Evolutionary conservation across 2,329 filamentous ascomycete genomes (phyloP), one percentile per base, ranked within the genome.

Genomic region (Claviceps fusiformis): DNA sequence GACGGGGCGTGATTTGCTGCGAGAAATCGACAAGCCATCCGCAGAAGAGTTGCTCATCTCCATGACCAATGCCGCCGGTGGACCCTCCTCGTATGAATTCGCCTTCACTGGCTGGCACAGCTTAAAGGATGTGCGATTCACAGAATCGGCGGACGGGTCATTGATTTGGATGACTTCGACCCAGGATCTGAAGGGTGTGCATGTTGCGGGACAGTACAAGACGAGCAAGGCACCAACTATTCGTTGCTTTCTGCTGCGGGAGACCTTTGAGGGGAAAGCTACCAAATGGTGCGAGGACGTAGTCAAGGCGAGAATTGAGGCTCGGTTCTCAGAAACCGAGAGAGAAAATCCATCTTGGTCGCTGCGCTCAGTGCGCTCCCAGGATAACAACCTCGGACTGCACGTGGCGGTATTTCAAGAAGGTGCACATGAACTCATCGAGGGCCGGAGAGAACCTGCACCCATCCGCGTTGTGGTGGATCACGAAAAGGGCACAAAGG

Each of bases 11-110:
- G 87, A 89, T 56, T 72, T 97, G 53, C 71, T 95, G 54, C 83
- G 90, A 3, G 90, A 96, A 63, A 78, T 96, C 41, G 91, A 96
- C 64, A 91, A 87, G 63, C 86, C 86, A 27, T 86, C 82, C 2
- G 76, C 82, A 1, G 80, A 82, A 44, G 77, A 78, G 3, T 71
- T 85, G 56, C 75, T 85, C 57, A 78, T 79, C 31, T 81, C 80
- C 10, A 81, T 83, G 75, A 83, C 80, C 11, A 82, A 83, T 57
- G 78, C 77, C 29, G 81, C 76, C 33, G 81, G 77, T 37, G 82
- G 82, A 0, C 75, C 76, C 10, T 78, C 79, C 11, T 74, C 76
- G 0, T 85, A 83, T 58, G 89, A 95, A 50, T 80, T 95, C 50
- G 79, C 79, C 1, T 93, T 95, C 63, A 78, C 80, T 10, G 86